Base-by-base conservation (phyloP, 345 rosid species). In the Rhodamnia rubescens region DNA sequence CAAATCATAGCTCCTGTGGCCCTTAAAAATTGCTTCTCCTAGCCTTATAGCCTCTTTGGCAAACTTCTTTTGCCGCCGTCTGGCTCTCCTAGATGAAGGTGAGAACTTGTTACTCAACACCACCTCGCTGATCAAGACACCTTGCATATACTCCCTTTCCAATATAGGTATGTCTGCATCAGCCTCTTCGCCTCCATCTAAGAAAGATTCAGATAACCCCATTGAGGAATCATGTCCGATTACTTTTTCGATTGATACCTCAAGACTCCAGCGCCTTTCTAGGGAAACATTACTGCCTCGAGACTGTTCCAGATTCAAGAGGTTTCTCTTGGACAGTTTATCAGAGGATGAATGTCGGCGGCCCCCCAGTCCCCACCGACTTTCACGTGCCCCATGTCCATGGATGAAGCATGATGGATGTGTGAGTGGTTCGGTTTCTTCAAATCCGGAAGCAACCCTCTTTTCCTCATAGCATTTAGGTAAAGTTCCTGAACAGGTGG, bases 101-200 rank as follows among this genome's bases (percentile, higher is more conserved):
- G 98, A 91, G 86, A 95, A 96, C 84, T 90, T 88, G 85, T 91
- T 89, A 87, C 93, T 88, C 51, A 95, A 89, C 85, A 97, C 99
- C 86, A 96, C 89, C 89, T 97, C 98, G 86, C 94, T 97, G 24
- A 97, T 97, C 85, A 95, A 90, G 87, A 97, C 98, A 85, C 98
- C 99, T 92, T 97, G 99, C 98, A 95, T 93, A 86, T 97, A 97
- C 88, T 97, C 99, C 82, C 98, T 91, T 88, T 97, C 98, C 91
- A 97, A 89, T 85, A 92, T 93, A 32, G 99, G 95, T 86, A 88
- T 55, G 84, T 89, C 91, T 53, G 88, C 83, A 75, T 90, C 91
- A 82, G 36, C 75, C 85, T 87, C 91, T 74, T 89, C 91, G 58
- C 89, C 90, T 84, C 93, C 88, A 74, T 90, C 95, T 74, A 87